phyloP scores from a whole-genome alignment of 768 basidiomycete genomes.

The Boletus reticuloceps region DNA sequence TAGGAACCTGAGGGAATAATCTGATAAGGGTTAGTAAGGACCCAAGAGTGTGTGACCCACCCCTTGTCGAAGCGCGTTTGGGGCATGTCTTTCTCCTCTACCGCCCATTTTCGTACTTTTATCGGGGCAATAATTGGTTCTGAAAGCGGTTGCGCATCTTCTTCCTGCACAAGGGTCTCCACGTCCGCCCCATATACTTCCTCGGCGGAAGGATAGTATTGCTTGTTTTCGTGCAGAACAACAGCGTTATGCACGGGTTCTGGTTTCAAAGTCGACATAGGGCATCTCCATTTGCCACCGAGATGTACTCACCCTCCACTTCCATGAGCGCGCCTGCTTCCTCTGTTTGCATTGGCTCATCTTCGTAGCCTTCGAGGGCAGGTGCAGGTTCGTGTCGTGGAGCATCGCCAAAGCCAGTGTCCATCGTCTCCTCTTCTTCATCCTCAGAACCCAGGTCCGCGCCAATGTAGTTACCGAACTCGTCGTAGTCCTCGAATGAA shows the following conservation, averaged over 20 bases:
- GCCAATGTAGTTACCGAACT: conserved; percentile 98
- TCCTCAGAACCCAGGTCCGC: conserved; percentile 87
- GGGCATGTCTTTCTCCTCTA: conserved; percentile 95
- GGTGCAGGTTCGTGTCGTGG: conserved; percentile 39
- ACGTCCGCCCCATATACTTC: conserved; percentile 94
- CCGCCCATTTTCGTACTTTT: conserved; percentile 90
- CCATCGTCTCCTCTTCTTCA: conserved; percentile 55
- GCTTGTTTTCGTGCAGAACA: conserved; percentile 94
- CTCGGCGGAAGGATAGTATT: conserved; percentile 91
- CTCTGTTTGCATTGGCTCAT: conserved; percentile 55
- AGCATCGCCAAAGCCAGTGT: conserved; percentile 44
- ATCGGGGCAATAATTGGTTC: conserved; percentile 96
- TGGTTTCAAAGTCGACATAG: conserved; percentile 29
- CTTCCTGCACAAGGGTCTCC: conserved; percentile 96
- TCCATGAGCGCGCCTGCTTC: conserved; percentile 78
- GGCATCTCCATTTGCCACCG: background rate
- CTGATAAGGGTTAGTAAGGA: conserved; percentile 5
- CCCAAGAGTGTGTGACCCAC: conserved; percentile 43
- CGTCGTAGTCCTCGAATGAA: conserved; percentile 77
- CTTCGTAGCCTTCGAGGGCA: conserved; percentile 82
- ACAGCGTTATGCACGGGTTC: conserved; percentile 81
- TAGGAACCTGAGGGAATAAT: conserved; percentile 64
- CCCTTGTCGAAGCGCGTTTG: conserved; percentile 97
- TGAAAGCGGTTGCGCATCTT: conserved; percentile 92
- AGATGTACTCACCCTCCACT: conserved; percentile 61